These are phyloP conservation scores for Alternaria gansuensis DNA, from an alignment of 2,329 filamentous ascomycete species.

Conservation along the genomic window DNA sequence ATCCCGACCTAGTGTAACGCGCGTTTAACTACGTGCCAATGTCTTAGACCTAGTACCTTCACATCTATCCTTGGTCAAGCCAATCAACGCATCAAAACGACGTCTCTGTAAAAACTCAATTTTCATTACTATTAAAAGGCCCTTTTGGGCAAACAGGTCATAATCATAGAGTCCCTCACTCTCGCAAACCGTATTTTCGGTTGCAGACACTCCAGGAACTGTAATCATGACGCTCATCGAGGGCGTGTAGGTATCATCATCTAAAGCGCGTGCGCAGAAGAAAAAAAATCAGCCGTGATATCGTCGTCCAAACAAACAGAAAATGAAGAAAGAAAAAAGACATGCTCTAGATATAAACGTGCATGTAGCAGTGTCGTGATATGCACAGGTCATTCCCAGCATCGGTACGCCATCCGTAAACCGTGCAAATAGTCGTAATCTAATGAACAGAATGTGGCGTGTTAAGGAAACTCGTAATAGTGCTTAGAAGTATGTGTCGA, in stretches of 20 bases:
- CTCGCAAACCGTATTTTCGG: neutral
- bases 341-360: neutral
- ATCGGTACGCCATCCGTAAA: neutral
- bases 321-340: neutral
- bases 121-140: slow-evolving; percentile 17
- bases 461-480: neutral
- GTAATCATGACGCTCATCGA: slow-evolving; percentile 43
- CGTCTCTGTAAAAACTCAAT: neutral
- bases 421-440: slow-evolving; percentile 3
- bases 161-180: slow-evolving; percentile 22
- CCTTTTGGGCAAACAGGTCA: slow-evolving; percentile 13
- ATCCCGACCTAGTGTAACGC: no score
- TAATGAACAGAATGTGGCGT: neutral
- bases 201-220: slow-evolving; percentile 10
- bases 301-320: neutral
- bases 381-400: neutral
- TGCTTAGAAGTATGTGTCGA: slow-evolving; percentile 45
- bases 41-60: no score
- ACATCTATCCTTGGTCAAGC: no score
- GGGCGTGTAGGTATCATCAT: slow-evolving; percentile 25
- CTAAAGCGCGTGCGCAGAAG: slow-evolving; percentile 5
- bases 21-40: no score
- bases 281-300: slow-evolving; percentile 25
- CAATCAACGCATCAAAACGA: no score
- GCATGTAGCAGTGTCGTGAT: neutral